Evolutionary conservation across 2,329 filamentous ascomycete genomes (phyloP).

Genomic region (Diaporthe humulicola): DNA sequence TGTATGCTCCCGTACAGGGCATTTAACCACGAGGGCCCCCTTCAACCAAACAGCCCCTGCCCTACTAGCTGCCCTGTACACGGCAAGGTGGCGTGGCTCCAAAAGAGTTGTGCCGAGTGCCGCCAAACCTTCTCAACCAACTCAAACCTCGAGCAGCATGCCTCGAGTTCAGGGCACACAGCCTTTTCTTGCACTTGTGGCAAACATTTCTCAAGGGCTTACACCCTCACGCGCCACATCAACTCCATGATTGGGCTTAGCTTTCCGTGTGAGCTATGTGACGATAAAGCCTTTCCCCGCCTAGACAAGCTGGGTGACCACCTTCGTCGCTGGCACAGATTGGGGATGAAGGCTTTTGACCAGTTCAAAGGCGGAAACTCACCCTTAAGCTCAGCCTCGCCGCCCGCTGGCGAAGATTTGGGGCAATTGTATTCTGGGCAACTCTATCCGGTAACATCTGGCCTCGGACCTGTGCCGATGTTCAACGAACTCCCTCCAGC

Average conservation of each 20-base stretch:
- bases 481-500: neutral
- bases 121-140: neutral
- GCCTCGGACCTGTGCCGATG: neutral
- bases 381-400: neutral
- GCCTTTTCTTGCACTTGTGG: neutral
- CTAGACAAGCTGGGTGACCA: neutral
- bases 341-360: neutral
- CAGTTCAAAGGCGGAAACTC: neutral
- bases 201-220: neutral
- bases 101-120: neutral
- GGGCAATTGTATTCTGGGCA: too few species aligned
- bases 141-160: neutral
- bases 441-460: neutral
- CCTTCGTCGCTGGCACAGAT: neutral
- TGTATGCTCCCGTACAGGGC: neutral
- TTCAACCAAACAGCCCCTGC: neutral
- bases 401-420: too few species aligned
- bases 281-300: neutral
- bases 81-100: neutral
- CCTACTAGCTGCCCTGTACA: accelerated
- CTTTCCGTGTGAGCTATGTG: neutral
- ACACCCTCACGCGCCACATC: neutral
- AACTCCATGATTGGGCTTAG: neutral
- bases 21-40: too few species aligned
- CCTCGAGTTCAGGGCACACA: neutral